Evolutionary conservation across 2,329 filamentous ascomycete species (phyloP).

Genomic region (Colletotrichum euphorbiae): DNA sequence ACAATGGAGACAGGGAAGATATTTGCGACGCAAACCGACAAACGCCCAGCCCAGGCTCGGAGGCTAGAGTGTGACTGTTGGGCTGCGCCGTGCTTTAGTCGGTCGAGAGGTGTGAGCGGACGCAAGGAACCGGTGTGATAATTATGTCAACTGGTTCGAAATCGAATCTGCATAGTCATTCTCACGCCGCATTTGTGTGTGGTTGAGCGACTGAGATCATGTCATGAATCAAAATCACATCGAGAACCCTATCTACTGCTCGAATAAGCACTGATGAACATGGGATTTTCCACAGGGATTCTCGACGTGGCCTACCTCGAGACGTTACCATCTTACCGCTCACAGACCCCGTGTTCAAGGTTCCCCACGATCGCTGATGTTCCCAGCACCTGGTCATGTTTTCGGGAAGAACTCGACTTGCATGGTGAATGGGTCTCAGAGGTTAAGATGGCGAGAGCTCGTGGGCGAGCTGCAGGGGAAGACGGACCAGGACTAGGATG

Average conservation of each 20-base stretch:
- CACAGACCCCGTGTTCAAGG: constrained; percentile 1
- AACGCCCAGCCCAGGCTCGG: background rate
- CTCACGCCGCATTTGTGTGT: background rate
- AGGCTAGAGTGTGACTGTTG: background rate
- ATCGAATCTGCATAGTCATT: constrained; percentile 2
- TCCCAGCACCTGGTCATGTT: background rate
- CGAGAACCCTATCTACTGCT: too few species aligned
- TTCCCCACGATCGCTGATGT: constrained; percentile 5
- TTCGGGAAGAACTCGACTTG: background rate
- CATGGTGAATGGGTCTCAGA: background rate
- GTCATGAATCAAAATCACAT: background rate
- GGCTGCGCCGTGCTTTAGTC: background rate
- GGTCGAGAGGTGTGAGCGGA: background rate
- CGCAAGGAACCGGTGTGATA: constrained; percentile 17
- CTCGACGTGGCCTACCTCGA: constrained; percentile 10
- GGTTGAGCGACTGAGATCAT: background rate
- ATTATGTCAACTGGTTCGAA: background rate
- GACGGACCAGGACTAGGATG: background rate
- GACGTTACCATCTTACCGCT: background rate
- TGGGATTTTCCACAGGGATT: constrained; percentile 11
- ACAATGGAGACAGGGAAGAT: constrained; percentile 4
- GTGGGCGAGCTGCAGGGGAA: constrained; percentile 6
- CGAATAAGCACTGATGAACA: background rate
- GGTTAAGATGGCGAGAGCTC: background rate
- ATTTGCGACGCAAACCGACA: background rate